A percentile compares a stretch with the other conserved stretches of the same genome.
phyloP scores from a whole-genome alignment of 805 yeast genomes.

The Clavispora carvajalis region DNA sequence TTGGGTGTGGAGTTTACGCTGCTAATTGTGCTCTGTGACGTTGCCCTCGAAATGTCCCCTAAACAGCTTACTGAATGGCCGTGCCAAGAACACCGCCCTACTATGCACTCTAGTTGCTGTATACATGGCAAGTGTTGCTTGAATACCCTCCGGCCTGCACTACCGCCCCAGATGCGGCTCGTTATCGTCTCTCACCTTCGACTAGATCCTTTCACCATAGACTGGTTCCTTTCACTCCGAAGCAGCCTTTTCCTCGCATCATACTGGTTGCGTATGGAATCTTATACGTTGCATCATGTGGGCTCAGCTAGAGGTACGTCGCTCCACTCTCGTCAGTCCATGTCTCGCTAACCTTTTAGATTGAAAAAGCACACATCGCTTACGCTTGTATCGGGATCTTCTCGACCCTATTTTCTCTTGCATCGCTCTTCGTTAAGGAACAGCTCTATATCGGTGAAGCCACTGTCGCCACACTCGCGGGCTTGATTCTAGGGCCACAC shows the following conservation, averaged over 20 bases:
- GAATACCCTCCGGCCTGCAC: not conserved
- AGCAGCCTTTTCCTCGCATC: too few species aligned
- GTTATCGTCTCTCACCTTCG: not conserved
- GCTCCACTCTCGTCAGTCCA: too few species aligned
- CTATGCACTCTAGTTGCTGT: not conserved
- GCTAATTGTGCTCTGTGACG: too few species aligned
- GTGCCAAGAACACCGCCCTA: not conserved
- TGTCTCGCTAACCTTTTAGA: slow-evolving; percentile 20
- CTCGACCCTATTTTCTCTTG: slow-evolving; percentile 71
- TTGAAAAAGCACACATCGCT: slow-evolving; percentile 71
- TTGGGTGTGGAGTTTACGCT: too few species aligned
- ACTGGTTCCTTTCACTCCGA: too few species aligned
- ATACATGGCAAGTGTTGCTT: too few species aligned
- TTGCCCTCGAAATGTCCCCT: too few species aligned
- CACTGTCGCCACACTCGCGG: slow-evolving; percentile 79
- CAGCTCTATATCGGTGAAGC: slow-evolving; percentile 87
- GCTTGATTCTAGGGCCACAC: slow-evolving; percentile 85
- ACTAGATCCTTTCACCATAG: not conserved
- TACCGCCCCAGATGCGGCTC: not conserved
- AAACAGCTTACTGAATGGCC: too few species aligned
- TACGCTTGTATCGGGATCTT: slow-evolving; percentile 86
- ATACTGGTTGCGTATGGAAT: too few species aligned
- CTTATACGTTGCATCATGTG: slow-evolving; percentile 19
- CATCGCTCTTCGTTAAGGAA: slow-evolving; percentile 80
- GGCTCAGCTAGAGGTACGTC: slow-evolving; percentile 32